Base-by-base conservation (phyloP, 768 basidiomycete species). In the Xerocomellus amylosporus region DNA sequence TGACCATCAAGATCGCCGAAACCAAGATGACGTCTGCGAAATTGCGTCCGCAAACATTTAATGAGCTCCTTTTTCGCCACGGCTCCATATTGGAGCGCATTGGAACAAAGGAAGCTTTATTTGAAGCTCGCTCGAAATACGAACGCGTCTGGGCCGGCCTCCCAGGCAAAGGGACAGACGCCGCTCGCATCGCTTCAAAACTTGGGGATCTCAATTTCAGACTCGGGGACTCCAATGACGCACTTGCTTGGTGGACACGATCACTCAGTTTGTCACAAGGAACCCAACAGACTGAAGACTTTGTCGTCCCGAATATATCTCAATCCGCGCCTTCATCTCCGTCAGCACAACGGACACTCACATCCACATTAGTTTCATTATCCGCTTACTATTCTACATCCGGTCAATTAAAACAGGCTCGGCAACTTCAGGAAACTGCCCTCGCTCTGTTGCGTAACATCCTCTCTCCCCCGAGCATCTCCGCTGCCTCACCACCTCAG, bases 321-420 rank as follows among this genome's bases (percentile, higher is more conserved):
- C 56, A 60, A 13, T 54, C 63, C 2, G 54, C 71, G 12, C 86
- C 86, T 36, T 67, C 77, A 53, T 83, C 85, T 50, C 86, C 87
- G 39, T 73, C 76, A 42, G 79, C 77, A 22, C 88, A 90, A 63
- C 79, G 89, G 51, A 79, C 80, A 26, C 67, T 88, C 45, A 74
- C 79, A 1, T 82, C 81, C 22, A 74, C 80, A 13, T 74, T 90
- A 4, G 80, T 88, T 8, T 87, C 88, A n/a, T 66, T 87, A 22
- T 91, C 89, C 20, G 84, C 85, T 5, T 80, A 78, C 61, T 86
- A 86, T 64, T 83, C 88, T 15, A 82, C 78, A 22, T 77, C 82
- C 3, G 79, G 82, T 14, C 75, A 80, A 50, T 70, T 88, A 14
- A 64, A 62, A 26, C 73, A 83, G 59, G 88, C 89, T 7, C 78